A percentile compares a stretch with the other conserved stretches of the same genome.
These are phyloP conservation scores for Aeminium ludgeri DNA, from an alignment of 495 filamentous ascomycete genomes.

Conservation along the genomic window DNA sequence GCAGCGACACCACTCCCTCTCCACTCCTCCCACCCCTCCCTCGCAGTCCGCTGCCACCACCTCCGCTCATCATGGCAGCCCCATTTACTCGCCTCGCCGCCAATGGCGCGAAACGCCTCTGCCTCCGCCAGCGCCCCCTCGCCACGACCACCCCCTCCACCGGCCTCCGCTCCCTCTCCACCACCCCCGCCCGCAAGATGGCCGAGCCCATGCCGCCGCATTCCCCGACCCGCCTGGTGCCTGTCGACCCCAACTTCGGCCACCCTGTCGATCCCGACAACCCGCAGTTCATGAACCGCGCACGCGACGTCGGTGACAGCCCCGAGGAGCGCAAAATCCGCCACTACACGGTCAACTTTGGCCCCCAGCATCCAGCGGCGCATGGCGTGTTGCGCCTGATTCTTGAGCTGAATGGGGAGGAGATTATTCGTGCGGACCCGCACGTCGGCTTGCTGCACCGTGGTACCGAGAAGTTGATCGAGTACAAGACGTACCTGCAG, in stretches of 20 bases:
- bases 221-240: constrained; percentile 38
- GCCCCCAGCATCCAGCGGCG: constrained; percentile 95
- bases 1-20: neutral
- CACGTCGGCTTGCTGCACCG: constrained; percentile 94
- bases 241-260: constrained; percentile 40
- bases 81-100: constrained; percentile 43
- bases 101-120: constrained; percentile 48
- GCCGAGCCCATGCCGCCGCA: constrained; percentile 22
- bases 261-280: constrained; percentile 33
- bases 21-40: constrained; percentile 1
- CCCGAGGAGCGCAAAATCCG: constrained; percentile 70
- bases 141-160: constrained; percentile 13
- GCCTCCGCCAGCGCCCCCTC: constrained; percentile 25
- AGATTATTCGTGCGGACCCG: constrained; percentile 90
- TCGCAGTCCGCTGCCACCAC: constrained; percentile 1
- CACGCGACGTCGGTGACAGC: constrained; percentile 32
- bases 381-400: constrained; percentile 97
- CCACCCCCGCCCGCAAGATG: constrained; percentile 44
- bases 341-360: constrained; percentile 99
- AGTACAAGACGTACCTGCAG: constrained; percentile 98
- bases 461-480: constrained; percentile 98
- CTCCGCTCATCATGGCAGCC: constrained; percentile 39
- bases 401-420: constrained; percentile 92
- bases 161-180: constrained; percentile 45
- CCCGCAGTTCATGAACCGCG: constrained; percentile 26